phyloP scores from a whole-genome alignment of 2,329 filamentous ascomycete genomes.

The Neophaeococcomyces aloes region DNA sequence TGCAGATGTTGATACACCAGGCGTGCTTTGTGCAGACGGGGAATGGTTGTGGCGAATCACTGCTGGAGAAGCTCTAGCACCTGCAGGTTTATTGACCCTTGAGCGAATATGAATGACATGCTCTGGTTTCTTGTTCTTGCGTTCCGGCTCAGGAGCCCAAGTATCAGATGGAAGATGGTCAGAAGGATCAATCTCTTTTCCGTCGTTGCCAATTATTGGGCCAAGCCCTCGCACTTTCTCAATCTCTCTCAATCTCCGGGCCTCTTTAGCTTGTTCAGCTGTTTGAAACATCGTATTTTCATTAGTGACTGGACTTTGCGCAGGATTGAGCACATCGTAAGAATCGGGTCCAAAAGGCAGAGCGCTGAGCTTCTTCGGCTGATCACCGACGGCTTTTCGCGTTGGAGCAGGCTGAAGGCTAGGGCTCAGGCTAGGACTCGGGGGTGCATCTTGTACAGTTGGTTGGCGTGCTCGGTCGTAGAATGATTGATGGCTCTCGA shows the following conservation, averaged over 20 bases:
- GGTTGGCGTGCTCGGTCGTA: conserved; percentile 20
- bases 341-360: conserved; percentile 52
- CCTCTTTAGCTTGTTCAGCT: conserved; percentile 30
- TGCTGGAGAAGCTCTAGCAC: conserved; percentile 16
- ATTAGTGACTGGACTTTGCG: conserved; percentile 26
- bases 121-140: conserved; percentile 42
- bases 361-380: conserved; percentile 35
- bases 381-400: conserved; percentile 52
- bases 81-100: conserved; percentile 17
- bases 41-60: conserved; percentile 8
- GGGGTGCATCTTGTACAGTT: conserved; percentile 10
- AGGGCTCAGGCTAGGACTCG: conserved; percentile 26
- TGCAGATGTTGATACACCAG: conserved; percentile 9
- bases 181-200: conserved; percentile 54
- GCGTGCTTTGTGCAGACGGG: conserved; percentile 10
- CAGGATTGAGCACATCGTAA: conserved; percentile 49
- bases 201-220: conserved; percentile 54
- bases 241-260: conserved; percentile 29
- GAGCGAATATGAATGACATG: conserved; percentile 38
- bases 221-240: conserved; percentile 36
- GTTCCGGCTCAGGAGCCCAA: conserved; percentile 56
- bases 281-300: conserved; percentile 31
- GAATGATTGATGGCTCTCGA: conserved; percentile 21
- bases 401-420: conserved; percentile 34
- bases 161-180: conserved; percentile 55